Conservation (phyloP, 2,329 filamentous ascomycete genomes). For the Coniella lustricola region DNA sequence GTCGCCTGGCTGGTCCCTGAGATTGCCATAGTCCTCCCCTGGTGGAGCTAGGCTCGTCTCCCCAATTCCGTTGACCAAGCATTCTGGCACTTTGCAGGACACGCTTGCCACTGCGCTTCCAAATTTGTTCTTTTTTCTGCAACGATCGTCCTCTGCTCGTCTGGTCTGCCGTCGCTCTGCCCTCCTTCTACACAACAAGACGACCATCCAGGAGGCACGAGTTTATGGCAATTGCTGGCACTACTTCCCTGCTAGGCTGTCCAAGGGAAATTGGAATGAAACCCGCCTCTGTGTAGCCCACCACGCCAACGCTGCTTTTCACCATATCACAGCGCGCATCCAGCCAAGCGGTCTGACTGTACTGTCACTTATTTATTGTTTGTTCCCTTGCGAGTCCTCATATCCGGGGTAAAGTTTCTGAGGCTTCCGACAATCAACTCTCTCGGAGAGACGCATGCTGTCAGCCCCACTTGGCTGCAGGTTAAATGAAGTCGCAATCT, state of each 20-base stretch:
- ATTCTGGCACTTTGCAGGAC: background rate
- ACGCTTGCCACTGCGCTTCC: background rate
- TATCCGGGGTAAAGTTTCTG: background rate
- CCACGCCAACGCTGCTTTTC: no score
- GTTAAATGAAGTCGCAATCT: slow-evolving; percentile 16
- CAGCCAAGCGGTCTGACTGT: background rate
- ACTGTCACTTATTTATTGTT: background rate
- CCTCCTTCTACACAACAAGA: no score
- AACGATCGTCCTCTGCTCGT: no score
- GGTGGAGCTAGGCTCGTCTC: slow-evolving; percentile 5
- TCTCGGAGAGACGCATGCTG: slow-evolving; percentile 3
- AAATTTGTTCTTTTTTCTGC: no score
- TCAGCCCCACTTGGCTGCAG: slow-evolving; percentile 15
- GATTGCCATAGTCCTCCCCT: slow-evolving; percentile 9
- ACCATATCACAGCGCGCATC: no score
- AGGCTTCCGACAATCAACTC: background rate
- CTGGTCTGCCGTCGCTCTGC: no score
- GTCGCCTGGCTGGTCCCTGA: slow-evolving; percentile 4
- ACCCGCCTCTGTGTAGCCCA: no score
- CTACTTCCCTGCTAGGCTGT: background rate
- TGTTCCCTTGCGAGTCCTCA: background rate
- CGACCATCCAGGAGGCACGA: no score
- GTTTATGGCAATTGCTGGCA: background rate
- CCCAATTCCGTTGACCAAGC: background rate
- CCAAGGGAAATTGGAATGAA: background rate